Conservation (phyloP, 352 stramenopile genomes). For the Peronosclerospora sorghi region DNA sequence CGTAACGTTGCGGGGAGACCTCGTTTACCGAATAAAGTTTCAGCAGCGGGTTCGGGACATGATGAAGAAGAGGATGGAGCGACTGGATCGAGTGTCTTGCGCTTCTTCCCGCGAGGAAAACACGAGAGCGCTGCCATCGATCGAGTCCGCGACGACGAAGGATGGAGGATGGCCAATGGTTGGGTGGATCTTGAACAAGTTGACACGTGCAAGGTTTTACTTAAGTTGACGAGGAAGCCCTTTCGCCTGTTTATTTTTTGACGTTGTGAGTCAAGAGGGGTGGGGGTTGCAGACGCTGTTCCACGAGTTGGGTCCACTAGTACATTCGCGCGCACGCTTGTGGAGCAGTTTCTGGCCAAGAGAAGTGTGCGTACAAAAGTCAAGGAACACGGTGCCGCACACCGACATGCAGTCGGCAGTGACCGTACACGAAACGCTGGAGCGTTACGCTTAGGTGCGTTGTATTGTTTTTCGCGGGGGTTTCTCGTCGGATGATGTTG, state of each 20-base stretch:
- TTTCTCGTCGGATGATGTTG: neutral
- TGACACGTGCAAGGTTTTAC: neutral
- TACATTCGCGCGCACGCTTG: too few relatives aligned
- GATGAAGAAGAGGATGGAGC: conserved; percentile 10
- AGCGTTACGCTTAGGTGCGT: neutral
- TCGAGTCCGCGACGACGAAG: neutral
- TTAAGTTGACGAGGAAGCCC: too few relatives aligned
- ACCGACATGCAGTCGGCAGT: too few relatives aligned
- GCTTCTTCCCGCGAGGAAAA: conserved; percentile 70
- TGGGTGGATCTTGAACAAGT: neutral
- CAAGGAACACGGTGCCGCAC: too few relatives aligned
- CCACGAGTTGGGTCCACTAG: too few relatives aligned
- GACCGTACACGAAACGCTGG: neutral
- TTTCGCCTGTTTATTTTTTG: too few relatives aligned
- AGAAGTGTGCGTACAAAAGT: neutral
- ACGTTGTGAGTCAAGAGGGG: too few relatives aligned
- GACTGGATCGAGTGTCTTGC: conserved; percentile 24
- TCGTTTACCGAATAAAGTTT: conserved; percentile 71
- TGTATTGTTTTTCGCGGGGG: neutral
- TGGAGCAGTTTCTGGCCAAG: conserved; percentile 17
- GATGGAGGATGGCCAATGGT: conserved; percentile 13
- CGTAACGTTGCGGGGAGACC: conserved; percentile 25
- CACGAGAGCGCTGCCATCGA: conserved; percentile 27
- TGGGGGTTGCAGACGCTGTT: too few relatives aligned
- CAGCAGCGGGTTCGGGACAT: neutral